Percentiles rank a stretch among this genome's conserved stretches.
Conservation (phyloP, 2,329 filamentous ascomycete species). For the Myriosclerotinia curreyana region DNA sequence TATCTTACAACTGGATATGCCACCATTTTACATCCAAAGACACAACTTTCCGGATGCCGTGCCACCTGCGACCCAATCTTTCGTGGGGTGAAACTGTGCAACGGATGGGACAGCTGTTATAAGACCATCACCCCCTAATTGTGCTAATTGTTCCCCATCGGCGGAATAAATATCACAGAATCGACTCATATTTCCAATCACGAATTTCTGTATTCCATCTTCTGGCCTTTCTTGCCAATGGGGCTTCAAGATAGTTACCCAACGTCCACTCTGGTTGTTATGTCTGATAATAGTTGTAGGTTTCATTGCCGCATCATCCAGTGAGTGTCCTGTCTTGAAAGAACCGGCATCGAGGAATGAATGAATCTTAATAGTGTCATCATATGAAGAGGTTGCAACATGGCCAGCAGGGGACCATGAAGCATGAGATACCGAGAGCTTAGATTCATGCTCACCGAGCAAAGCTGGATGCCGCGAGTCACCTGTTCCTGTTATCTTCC, state of each 20-base stretch:
- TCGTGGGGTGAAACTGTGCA: conserved; percentile 80
- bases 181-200: conserved; percentile 95
- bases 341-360: conserved; percentile 62
- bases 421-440: conserved; percentile 86
- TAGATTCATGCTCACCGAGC: conserved; percentile 76
- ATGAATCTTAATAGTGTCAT: conserved; percentile 93
- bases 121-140: conserved; percentile 73
- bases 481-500: conserved; percentile 67
- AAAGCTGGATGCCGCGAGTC: conserved; percentile 62
- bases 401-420: conserved; percentile 84
- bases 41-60: conserved; percentile 91
- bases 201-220: conserved; percentile 81
- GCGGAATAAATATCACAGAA: conserved; percentile 89
- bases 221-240: conserved; percentile 84
- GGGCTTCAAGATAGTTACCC: conserved; percentile 79
- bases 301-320: conserved; percentile 62
- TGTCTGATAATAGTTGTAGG: conserved; percentile 70
- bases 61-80: conserved; percentile 89
- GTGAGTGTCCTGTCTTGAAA: conserved; percentile 57
- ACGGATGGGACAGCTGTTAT: conserved; percentile 95
- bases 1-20: neutral
- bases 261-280: conserved; percentile 94
- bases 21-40: conserved; percentile 67
- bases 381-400: conserved; percentile 88
- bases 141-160: conserved; percentile 81